Conservation (phyloP, 2,329 filamentous ascomycete species). For the Botryosphaeria dothidea region DNA sequence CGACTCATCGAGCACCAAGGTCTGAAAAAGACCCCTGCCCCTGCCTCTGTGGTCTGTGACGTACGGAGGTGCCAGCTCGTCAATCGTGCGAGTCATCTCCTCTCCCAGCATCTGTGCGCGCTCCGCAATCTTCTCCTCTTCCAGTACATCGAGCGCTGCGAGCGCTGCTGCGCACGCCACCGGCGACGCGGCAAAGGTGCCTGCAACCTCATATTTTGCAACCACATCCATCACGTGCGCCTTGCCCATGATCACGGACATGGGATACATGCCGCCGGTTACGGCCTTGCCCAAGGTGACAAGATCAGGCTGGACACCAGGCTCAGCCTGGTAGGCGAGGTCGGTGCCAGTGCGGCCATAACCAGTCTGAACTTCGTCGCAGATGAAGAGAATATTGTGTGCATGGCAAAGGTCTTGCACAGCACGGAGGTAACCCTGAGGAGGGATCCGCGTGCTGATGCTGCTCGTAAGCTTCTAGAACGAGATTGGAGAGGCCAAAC, state of each 20-base stretch:
- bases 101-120: not conserved
- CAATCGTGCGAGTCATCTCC: not conserved
- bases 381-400: constrained; percentile 45
- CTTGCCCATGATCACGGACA: constrained; percentile 19
- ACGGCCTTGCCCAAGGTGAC: constrained; percentile 81
- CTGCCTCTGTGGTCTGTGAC: not conserved
- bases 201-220: constrained; percentile 9
- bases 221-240: constrained; percentile 15
- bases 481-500: no score
- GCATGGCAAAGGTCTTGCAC: constrained; percentile 44
- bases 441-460: no score
- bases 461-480: no score
- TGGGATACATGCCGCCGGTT: constrained; percentile 12
- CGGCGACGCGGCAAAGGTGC: constrained; percentile 21
- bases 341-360: constrained; percentile 45
- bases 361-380: constrained; percentile 47
- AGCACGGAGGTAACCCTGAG: no score
- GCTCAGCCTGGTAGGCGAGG: constrained; percentile 44
- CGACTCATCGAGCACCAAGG: not conserved
- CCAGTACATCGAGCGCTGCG: not conserved
- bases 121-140: not conserved
- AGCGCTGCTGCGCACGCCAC: not conserved
- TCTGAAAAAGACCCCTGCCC: not conserved
- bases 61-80: not conserved
- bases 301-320: constrained; percentile 79